A percentile compares a stretch with the other conserved stretches of the same genome.
phyloP scores from a whole-genome alignment of 1,284 basidiomycete genomes.

The Austropuccinia psidii region DNA sequence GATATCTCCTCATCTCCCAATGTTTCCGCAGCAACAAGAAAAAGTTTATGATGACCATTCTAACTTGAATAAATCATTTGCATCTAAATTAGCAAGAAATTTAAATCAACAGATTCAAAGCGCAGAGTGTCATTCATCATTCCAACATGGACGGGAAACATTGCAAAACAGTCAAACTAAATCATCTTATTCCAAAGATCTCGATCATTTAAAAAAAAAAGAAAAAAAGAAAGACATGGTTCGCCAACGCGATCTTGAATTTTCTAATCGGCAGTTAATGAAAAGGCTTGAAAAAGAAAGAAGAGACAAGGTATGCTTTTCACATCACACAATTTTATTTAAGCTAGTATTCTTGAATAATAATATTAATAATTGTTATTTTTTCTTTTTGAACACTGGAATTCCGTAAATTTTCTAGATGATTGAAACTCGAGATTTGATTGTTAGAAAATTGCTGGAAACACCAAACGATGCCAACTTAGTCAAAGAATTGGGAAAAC shows the following conservation, averaged over 20 bases:
- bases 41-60: too few species aligned
- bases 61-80: too few species aligned
- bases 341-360: not conserved
- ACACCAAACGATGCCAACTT: constrained; percentile 14
- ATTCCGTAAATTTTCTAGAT: not conserved
- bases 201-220: too few species aligned
- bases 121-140: too few species aligned
- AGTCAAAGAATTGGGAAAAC: constrained; percentile 16
- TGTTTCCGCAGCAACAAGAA: too few species aligned
- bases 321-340: not conserved
- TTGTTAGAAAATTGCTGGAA: constrained; percentile 8
- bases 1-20: too few species aligned
- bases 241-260: constrained; percentile 14
- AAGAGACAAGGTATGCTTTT: constrained; percentile 13
- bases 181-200: too few species aligned
- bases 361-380: not conserved
- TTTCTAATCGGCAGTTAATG: constrained; percentile 8
- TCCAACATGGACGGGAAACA: too few species aligned
- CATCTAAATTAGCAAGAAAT: too few species aligned
- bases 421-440: constrained; percentile 15
- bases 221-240: constrained; percentile 6
- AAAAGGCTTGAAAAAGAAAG: constrained; percentile 23
- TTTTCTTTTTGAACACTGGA: not conserved
- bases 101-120: too few species aligned
- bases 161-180: too few species aligned